Percentiles rank a stretch among this genome's conserved stretches.
These are phyloP conservation scores for Venturia asperata DNA, from an alignment of 2,329 filamentous ascomycete genomes.

Conservation along the genomic window DNA sequence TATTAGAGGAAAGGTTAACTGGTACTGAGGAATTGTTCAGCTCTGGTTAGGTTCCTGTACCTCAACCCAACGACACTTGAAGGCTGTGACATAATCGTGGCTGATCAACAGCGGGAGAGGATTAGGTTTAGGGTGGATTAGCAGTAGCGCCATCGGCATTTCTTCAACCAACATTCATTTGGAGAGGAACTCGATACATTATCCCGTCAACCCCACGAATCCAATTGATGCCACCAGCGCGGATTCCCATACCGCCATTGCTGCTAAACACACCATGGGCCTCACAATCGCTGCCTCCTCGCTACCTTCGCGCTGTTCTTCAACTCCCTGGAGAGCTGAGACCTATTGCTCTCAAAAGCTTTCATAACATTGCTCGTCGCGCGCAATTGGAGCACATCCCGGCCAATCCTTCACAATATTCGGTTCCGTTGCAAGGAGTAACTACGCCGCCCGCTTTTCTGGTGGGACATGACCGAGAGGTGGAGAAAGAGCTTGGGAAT, in stretches of 20 bases:
- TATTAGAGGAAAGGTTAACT: not conserved
- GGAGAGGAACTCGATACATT: not conserved
- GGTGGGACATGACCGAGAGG: not conserved
- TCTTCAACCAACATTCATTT: not conserved
- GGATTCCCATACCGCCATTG: conserved; percentile 9
- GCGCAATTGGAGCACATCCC: not conserved
- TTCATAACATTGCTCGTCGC: conserved; percentile 13
- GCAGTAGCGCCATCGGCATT: not conserved
- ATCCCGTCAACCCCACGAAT: not conserved
- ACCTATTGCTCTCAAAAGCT: conserved; percentile 7
- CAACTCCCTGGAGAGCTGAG: conserved; percentile 9
- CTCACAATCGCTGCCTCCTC: not conserved
- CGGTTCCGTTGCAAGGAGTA: not conserved
- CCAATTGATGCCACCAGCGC: conserved; percentile 15
- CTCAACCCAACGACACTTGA: not conserved
- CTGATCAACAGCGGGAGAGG: not conserved
- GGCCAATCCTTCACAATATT: not conserved
- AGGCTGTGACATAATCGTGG: conserved; percentile 2
- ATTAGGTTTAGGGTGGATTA: conserved; percentile 3
- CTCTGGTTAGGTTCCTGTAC: not conserved
- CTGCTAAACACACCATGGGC: conserved; percentile 6
- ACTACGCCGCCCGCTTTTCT: not conserved
- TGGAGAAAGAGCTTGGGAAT: not conserved
- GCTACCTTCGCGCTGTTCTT: conserved; percentile 5
- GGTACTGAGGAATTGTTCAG: not conserved